phyloP scores from a whole-genome alignment of 1,139 yeast genomes.

The Yamadazyma aaseri region DNA sequence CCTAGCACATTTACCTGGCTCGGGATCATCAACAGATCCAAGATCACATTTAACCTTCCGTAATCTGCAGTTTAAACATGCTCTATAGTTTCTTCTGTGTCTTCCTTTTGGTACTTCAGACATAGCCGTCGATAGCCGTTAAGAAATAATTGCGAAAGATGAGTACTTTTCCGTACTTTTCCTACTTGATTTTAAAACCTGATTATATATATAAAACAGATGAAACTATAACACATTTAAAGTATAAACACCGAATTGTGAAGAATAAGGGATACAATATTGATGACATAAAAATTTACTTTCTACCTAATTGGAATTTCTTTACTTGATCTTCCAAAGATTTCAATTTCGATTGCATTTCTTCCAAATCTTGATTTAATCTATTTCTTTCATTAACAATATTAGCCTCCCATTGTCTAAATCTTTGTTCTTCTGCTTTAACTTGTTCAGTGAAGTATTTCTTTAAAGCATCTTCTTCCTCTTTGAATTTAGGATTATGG shows the following conservation, averaged over 20 bases:
- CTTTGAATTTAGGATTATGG: slow-evolving; percentile 90
- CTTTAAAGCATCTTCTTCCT: slow-evolving; percentile 93
- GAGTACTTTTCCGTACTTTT: background rate
- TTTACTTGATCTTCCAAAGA: slow-evolving; percentile 72
- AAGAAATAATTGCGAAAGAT: no score
- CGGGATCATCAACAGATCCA: slow-evolving; percentile 72
- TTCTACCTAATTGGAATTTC: slow-evolving; percentile 55
- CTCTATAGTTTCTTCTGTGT: slow-evolving; percentile 68
- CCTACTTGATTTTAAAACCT: background rate
- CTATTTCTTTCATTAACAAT: slow-evolving; percentile 93
- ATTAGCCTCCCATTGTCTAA: slow-evolving; percentile 97
- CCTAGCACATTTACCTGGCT: slow-evolving; percentile 80
- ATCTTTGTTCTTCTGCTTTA: slow-evolving; percentile 93
- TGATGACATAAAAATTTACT: slow-evolving; percentile 16
- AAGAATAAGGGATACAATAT: background rate
- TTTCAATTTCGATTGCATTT: slow-evolving; percentile 73
- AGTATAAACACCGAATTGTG: no score
- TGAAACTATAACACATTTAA: background rate
- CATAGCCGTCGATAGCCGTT: slow-evolving; percentile 13
- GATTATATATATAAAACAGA: background rate
- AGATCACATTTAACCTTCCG: slow-evolving; percentile 84
- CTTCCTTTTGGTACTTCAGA: slow-evolving; percentile 15
- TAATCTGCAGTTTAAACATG: slow-evolving; percentile 80
- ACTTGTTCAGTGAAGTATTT: slow-evolving; percentile 97
- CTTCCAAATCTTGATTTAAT: slow-evolving; percentile 89